These are phyloP conservation scores for Pseudocercospora musae DNA, from an alignment of 2,329 filamentous ascomycete genomes.

Conservation along the genomic window DNA sequence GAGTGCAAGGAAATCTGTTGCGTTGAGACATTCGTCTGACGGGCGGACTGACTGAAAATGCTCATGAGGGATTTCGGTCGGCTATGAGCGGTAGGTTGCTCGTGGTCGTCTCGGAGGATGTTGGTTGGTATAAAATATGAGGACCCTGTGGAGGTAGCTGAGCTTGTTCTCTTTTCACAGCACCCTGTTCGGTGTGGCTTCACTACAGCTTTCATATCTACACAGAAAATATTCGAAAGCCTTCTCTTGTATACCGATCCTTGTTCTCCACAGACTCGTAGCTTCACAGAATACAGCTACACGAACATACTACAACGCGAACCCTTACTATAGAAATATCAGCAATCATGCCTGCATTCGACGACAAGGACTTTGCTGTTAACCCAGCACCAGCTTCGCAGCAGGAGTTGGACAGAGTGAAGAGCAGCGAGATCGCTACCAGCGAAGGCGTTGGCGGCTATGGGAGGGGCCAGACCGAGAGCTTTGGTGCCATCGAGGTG, in stretches of 20 bases:
- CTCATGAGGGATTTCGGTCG: neutral
- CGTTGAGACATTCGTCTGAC: conserved; percentile 2
- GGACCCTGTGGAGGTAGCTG: conserved; percentile 7
- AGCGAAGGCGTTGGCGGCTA: conserved; percentile 18
- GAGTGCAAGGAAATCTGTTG: conserved; percentile 7
- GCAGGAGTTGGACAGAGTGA: conserved; percentile 21
- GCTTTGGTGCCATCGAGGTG: conserved; percentile 58
- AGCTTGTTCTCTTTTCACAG: neutral
- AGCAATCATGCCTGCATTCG: conserved; percentile 57
- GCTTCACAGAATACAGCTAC: neutral
- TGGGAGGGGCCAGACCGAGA: conserved; percentile 30
- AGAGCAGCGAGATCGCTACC: conserved; percentile 29
- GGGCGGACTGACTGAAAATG: neutral
- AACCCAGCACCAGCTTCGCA: conserved; percentile 39
- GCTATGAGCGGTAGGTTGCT: neutral
- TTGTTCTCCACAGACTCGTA: neutral
- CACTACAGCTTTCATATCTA: neutral
- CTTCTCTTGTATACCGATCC: neutral
- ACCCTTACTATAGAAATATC: neutral
- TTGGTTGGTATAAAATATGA: conserved; percentile 1
- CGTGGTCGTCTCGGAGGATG: neutral
- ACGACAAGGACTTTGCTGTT: conserved; percentile 55
- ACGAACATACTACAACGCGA: neutral
- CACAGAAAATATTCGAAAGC: neutral
- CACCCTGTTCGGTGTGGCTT: neutral